Conservation (phyloP, 495 filamentous ascomycete species). For the Podospora pseudocomata region DNA sequence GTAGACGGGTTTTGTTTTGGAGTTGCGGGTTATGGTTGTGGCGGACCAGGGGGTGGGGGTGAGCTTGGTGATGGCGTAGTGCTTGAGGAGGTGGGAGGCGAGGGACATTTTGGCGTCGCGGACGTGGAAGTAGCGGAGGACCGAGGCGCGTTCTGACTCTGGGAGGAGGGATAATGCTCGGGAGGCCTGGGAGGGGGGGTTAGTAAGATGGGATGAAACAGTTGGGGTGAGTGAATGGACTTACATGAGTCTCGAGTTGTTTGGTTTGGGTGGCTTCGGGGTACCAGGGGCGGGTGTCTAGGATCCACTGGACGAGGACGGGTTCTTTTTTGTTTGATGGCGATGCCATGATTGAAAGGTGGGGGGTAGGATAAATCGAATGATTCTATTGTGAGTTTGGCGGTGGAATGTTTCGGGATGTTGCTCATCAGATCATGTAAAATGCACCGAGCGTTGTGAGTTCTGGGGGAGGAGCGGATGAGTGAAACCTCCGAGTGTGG, state of each 20-base stretch:
- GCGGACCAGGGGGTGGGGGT: constrained; percentile 59
- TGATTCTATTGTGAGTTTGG: constrained; percentile 2
- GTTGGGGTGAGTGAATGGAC: constrained; percentile 9
- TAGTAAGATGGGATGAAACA: constrained; percentile 1
- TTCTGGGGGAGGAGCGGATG: background rate
- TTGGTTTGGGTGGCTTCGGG: constrained; percentile 39
- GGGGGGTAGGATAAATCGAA: constrained; percentile 5
- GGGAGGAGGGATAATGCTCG: constrained; percentile 57
- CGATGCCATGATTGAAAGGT: constrained; percentile 9
- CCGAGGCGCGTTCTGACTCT: constrained; percentile 45
- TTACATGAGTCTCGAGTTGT: constrained; percentile 41
- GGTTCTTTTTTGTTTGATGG: constrained; percentile 5
- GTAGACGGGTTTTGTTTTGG: constrained; percentile 59
- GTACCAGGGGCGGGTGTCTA: constrained; percentile 46
- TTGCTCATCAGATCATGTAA: constrained; percentile 7
- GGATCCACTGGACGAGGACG: constrained; percentile 42
- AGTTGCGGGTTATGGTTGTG: constrained; percentile 57
- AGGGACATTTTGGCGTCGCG: constrained; percentile 66
- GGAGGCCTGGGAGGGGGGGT: constrained; percentile 40
- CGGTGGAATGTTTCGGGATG: constrained; percentile 4
- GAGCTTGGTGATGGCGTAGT: constrained; percentile 61
- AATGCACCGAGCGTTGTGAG: background rate
- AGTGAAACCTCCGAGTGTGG: constrained; percentile 3
- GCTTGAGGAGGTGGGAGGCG: constrained; percentile 76
- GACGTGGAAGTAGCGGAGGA: constrained; percentile 56